Conservation (phyloP, 176 grass and related monocot genomes). For the Eremochloa ophiuroides region DNA sequence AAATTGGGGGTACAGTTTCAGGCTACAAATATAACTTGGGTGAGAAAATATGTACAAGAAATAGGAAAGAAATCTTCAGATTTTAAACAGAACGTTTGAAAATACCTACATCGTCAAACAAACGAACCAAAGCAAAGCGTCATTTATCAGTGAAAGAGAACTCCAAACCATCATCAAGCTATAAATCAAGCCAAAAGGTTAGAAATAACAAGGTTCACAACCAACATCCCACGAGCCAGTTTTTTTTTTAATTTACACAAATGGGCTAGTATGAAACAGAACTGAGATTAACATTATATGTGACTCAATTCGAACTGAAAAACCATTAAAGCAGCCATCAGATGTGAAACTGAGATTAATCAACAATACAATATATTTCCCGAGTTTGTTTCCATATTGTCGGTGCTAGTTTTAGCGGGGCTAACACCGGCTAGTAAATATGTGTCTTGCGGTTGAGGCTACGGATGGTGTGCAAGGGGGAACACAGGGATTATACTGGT, state of each 20-base stretch:
- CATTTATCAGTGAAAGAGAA: constrained; percentile 98
- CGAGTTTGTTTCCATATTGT: neutral
- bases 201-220: neutral
- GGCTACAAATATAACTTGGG: constrained; percentile 47
- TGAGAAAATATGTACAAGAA: constrained; percentile 10
- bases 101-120: constrained; percentile 68
- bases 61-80: neutral
- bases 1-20: constrained; percentile 79
- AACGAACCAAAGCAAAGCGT: constrained; percentile 81
- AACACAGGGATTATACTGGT: too few species aligned
- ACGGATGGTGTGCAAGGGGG: too few species aligned
- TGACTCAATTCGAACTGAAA: neutral
- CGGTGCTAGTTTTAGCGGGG: too few species aligned
- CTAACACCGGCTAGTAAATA: too few species aligned
- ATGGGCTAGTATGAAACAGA: neutral
- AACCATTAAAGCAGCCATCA: neutral
- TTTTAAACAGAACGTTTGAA: neutral
- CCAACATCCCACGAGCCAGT: neutral
- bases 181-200: constrained; percentile 11
- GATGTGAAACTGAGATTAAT: neutral
- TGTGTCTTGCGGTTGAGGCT: too few species aligned
- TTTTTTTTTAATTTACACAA: neutral
- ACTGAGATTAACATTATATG: neutral
- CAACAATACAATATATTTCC: neutral
- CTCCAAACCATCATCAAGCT: constrained; percentile 94